A percentile compares a stretch with the other conserved stretches of the same genome.
These are phyloP conservation scores for Phytophthora quininea DNA, from an alignment of 352 stramenopile species.

Conservation along the genomic window DNA sequence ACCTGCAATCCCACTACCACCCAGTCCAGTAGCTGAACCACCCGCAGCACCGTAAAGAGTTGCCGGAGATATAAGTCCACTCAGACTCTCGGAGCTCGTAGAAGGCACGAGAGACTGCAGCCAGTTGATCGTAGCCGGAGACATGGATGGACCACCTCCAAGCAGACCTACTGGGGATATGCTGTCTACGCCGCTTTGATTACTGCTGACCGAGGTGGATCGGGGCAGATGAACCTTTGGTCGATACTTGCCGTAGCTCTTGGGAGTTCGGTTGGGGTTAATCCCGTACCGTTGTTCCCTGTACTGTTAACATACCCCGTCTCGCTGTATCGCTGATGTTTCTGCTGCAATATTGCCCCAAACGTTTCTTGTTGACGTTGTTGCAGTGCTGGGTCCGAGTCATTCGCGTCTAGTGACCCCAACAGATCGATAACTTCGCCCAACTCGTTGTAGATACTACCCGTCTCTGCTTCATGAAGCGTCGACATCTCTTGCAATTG, in stretches of 20 bases:
- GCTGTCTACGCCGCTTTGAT: constrained; percentile 43
- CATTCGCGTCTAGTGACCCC: constrained; percentile 75
- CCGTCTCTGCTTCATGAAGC: constrained; percentile 51
- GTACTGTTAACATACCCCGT: constrained; percentile 3
- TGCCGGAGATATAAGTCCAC: constrained; percentile 66
- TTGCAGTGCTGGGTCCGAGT: constrained; percentile 31
- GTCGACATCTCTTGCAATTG: constrained; percentile 34
- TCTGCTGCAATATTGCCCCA: constrained; percentile 13
- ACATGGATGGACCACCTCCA: constrained; percentile 72
- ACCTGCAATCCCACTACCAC: constrained; percentile 15
- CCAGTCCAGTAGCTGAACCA: too few species aligned
- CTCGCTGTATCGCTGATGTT: constrained; percentile 8
- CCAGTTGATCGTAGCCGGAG: constrained; percentile 78
- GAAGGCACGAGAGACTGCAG: constrained; percentile 78
- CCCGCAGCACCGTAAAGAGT: constrained; percentile 37
- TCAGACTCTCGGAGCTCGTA: constrained; percentile 63
- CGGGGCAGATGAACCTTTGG: constrained; percentile 61
- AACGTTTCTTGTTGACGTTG: constrained; percentile 16
- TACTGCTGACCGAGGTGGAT: constrained; percentile 50
- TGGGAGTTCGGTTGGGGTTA: constrained; percentile 1
- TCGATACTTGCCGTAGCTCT: too few species aligned
- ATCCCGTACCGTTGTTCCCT: constrained; percentile 1
- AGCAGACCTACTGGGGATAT: constrained; percentile 63
- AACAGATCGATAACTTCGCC: constrained; percentile 68
- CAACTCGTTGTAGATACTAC: constrained; percentile 64